Evolutionary conservation across 768 basidiomycete species (phyloP), one percentile per base, ranked within the genome.

Genomic region (Termitomyces bulborhizus): DNA sequence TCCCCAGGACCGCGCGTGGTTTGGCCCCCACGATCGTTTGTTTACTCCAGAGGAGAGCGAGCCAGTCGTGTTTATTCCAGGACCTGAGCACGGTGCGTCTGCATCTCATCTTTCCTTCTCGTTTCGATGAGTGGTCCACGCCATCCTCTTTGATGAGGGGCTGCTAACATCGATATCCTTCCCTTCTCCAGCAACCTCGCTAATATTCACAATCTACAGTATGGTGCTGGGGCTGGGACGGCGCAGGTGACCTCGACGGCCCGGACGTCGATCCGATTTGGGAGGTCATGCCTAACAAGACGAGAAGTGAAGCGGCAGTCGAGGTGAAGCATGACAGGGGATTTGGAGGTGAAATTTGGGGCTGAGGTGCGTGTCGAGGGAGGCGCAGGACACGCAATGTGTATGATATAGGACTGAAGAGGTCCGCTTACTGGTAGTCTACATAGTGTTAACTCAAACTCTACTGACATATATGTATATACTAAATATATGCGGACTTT

Each of bases 161-260:
- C 21, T 21, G 21, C 21, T 2, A 21, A 21, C 21, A 21, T 21
- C 21, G 21, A 21, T 21, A 21, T 8, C 8, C 8, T 32, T 8
- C 6, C 29, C 29, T 21, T 6, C 29, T 29, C 29, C 6, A 29
- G 6, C 31, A 9, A 32, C 8, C 8, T 21, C 18, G n/a, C 40
- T 41, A n/a, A 41, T 21, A 42, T 21, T 1, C 21, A 2, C 41
- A 4, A 0, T 3, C 1, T 24, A 40, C 64, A 97, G 96, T 98
- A 12, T 98, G 96, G 96, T 98, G 96, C 67, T 98, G 96, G 96
- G 96, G 96, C 18, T 99, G 96, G 96, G 96, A 99, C 64, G 96
- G 96, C 13, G 96, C 96, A 3, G 96, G 96, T 18, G 96, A 99
- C 66, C 80, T 99, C 24, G 96, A 98, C 60, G 96, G 95, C 42